A percentile compares a stretch with the other conserved stretches of the same genome.
Evolutionary conservation across 1,284 basidiomycete genomes (phyloP).

Genomic region (Takashimella tepidaria): DNA sequence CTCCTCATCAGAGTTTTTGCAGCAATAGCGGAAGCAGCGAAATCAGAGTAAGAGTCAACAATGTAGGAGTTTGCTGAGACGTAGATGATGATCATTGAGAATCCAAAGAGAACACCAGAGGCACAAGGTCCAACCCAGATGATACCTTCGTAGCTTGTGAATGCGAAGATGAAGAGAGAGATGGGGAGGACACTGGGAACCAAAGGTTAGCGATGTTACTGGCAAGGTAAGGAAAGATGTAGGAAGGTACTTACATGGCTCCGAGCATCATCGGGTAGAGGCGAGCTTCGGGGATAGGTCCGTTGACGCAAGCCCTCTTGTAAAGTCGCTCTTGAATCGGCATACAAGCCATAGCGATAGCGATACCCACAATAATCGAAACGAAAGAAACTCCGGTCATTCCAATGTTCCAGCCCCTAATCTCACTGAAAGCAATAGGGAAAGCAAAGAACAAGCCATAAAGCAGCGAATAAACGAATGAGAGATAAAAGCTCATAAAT

Average conservation of each 20-base stretch:
- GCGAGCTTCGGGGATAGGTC: slow-evolving; percentile 31
- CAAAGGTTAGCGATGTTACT: neutral
- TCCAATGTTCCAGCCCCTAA: slow-evolving; percentile 42
- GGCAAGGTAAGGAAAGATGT: neutral
- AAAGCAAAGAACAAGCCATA: slow-evolving; percentile 46
- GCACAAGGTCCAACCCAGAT: slow-evolving; percentile 38
- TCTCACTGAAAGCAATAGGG: slow-evolving; percentile 43
- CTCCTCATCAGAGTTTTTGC: slow-evolving; percentile 53
- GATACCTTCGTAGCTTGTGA: slow-evolving; percentile 32
- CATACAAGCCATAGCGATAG: slow-evolving; percentile 28
- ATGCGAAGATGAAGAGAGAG: slow-evolving; percentile 48
- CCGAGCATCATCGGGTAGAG: slow-evolving; percentile 39
- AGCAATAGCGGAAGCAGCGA: slow-evolving; percentile 47
- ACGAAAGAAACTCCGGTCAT: slow-evolving; percentile 45
- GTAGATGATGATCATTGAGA: slow-evolving; percentile 41
- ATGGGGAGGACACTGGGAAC: slow-evolving; percentile 39
- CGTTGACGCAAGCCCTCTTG: slow-evolving; percentile 18
- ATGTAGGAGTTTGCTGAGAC: slow-evolving; percentile 44
- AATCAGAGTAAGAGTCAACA: slow-evolving; percentile 33
- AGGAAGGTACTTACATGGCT: slow-evolving; percentile 13
- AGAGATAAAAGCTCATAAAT: slow-evolving; percentile 50
- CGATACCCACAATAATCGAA: slow-evolving; percentile 40
- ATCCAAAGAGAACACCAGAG: slow-evolving; percentile 33
- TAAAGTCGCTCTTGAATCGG: slow-evolving; percentile 42
- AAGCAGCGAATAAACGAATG: slow-evolving; percentile 49